Base-by-base conservation (phyloP, 2,329 filamentous ascomycete species). In the Ophiostoma novo-ulmi region DNA sequence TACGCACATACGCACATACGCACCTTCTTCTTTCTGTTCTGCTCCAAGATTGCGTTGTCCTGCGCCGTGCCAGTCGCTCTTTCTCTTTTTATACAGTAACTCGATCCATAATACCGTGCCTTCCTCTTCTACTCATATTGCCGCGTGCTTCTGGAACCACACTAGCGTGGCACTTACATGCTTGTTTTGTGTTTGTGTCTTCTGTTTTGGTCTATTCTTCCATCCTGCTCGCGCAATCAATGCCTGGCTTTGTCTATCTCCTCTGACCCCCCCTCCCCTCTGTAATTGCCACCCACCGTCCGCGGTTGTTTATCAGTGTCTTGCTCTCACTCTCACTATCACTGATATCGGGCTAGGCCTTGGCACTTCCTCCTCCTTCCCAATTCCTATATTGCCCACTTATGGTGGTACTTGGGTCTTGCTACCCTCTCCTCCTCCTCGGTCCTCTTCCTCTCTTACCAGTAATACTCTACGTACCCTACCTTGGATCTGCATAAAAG, bases 401-500 rank as follows among this genome's bases (percentile, higher is more conserved):
- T 55, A 36, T 67, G 39, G 65, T 44, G 65, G 35, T 38, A 65
- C 63, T n/a, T 61, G 35, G 36, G 31, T 67, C 63, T 39, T 35
- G 10, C 22, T 58, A 22, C 52, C 22, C 20, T 22, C 48, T 55
- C 48, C 20, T 26, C 52, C 8, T 41, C 63, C 36, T 13, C 31
- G 36, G 22, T 36, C 26, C 44, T 26, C 8, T 14, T 55, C 41
- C 38, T 41, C 66, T 13, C 55, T 35, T 52, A 31, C 38, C 31
- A 39, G 38, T 1, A n/a, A 20, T 48, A 48, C 36, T 35, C 44
- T 39, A 31, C 52, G 26, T 55, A 41, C 70, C 66, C 38, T 38
- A 17, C 52, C 13, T n/a, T 48, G 67, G 71, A 71, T 72, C 69
- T 58, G 52, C 71, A 71, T 72, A 72, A 71, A 72, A 71, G 69